A percentile compares a stretch with the other conserved stretches of the same genome.
Conservation (phyloP, 108 stramenopile genomes). For the Heterococcus sp. region DNA sequence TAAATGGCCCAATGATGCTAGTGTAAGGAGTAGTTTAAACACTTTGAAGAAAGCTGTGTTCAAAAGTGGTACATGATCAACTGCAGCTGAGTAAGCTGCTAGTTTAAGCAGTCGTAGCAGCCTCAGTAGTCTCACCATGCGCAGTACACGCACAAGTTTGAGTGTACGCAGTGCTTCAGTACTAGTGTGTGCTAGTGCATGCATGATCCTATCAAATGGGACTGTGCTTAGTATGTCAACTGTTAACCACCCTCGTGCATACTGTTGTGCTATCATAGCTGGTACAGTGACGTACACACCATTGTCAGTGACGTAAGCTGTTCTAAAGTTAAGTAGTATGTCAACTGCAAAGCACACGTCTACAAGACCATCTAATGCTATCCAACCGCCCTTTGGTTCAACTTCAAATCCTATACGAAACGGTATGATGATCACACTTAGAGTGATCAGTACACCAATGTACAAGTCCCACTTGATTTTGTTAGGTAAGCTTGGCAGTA, state of each 20-base stretch:
- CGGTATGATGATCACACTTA: slow-evolving; percentile 53
- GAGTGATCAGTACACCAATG: slow-evolving; percentile 53
- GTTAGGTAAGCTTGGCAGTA: slow-evolving; percentile 1
- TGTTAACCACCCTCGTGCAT: slow-evolving; percentile 50
- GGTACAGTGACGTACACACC: slow-evolving; percentile 14
- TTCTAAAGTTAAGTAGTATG: slow-evolving; percentile 52
- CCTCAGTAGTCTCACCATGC: slow-evolving; percentile 51
- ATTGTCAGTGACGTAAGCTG: slow-evolving; percentile 45
- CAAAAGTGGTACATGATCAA: slow-evolving; percentile 53
- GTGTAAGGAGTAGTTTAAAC: slow-evolving; percentile 29
- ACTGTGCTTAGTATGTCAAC: slow-evolving; percentile 55
- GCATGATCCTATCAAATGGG: slow-evolving; percentile 47
- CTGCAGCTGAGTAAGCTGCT: slow-evolving; percentile 26
- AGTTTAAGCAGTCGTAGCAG: slow-evolving; percentile 43
- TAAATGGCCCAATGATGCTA: slow-evolving; percentile 48
- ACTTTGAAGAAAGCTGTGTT: too few species aligned
- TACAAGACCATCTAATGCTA: neutral
- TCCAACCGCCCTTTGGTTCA: neutral
- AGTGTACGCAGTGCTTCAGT: slow-evolving; percentile 20
- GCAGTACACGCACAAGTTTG: slow-evolving; percentile 52
- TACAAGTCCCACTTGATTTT: slow-evolving; percentile 56
- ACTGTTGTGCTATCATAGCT: slow-evolving; percentile 12
- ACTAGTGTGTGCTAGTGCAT: neutral
- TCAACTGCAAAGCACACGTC: slow-evolving; percentile 51
- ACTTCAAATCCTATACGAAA: slow-evolving; percentile 48